Conservation (phyloP, 495 filamentous ascomycete genomes). For the Hypoxylon rickii region DNA sequence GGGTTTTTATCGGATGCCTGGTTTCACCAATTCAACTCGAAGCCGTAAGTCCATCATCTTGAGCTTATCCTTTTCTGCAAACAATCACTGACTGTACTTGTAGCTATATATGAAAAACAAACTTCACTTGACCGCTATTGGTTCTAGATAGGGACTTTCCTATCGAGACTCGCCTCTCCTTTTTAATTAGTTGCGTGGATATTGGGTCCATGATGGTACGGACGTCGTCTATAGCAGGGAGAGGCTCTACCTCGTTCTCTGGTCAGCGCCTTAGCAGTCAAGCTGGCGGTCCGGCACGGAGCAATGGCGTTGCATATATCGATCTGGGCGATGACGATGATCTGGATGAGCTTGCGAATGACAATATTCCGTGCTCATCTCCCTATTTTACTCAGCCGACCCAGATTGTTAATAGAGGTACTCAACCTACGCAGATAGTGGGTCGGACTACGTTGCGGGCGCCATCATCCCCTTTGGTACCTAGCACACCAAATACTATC, state of each 20-base stretch:
- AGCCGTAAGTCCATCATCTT: too few species aligned
- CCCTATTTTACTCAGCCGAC: constrained; percentile 52
- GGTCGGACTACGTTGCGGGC: constrained; percentile 22
- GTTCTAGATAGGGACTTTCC: background rate
- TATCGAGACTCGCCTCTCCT: background rate
- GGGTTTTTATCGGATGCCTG: too few species aligned
- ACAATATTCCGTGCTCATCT: constrained; percentile 39
- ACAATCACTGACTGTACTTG: too few species aligned
- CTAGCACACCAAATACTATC: constrained; percentile 46
- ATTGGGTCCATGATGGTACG: constrained; percentile 17
- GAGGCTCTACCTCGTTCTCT: constrained; percentile 19
- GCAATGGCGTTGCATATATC: constrained; percentile 17
- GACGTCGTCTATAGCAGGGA: constrained; percentile 7
- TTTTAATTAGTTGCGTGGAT: background rate
- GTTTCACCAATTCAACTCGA: too few species aligned
- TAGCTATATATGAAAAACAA: too few species aligned
- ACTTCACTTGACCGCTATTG: background rate
- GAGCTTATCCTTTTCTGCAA: too few species aligned
- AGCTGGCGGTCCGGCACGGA: constrained; percentile 7
- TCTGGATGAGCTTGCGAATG: constrained; percentile 37
- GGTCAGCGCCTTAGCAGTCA: constrained; percentile 19
- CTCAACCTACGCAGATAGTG: constrained; percentile 46
- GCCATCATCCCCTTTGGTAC: constrained; percentile 43
- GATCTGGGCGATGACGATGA: constrained; percentile 37
- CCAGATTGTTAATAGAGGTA: constrained; percentile 33